A percentile compares a stretch with the other conserved stretches of the same genome.
phyloP scores from a whole-genome alignment of 768 basidiomycete species.

The Trametes meyenii region DNA sequence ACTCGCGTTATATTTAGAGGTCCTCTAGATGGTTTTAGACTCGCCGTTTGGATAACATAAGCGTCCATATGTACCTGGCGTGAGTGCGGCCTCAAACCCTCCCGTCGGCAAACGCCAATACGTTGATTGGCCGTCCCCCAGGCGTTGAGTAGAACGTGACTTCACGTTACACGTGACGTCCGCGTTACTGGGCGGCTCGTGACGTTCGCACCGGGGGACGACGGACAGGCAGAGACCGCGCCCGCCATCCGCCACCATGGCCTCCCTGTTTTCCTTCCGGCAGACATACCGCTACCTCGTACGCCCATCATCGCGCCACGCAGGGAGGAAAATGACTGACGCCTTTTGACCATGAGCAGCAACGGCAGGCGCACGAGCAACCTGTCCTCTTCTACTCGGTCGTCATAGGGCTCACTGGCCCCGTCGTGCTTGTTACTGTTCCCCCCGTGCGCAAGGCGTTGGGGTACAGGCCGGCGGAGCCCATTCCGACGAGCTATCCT shows the following conservation, averaged over 20 bases:
- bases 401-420: constrained; percentile 73
- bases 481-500: constrained; percentile 68
- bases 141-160: constrained; percentile 7
- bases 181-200: background rate
- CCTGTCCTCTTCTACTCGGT: constrained; percentile 91
- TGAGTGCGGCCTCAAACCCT: background rate
- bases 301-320: background rate
- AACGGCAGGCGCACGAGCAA: constrained; percentile 88
- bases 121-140: background rate
- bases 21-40: too few species aligned
- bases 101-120: background rate
- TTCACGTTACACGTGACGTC: background rate
- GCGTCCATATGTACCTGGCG: too few species aligned
- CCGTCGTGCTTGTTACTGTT: constrained; percentile 68
- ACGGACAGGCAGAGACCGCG: background rate
- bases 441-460: constrained; percentile 80
- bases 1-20: too few species aligned
- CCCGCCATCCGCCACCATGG: constrained; percentile 40
- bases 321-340: background rate
- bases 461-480: constrained; percentile 71
- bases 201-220: constrained; percentile 5
- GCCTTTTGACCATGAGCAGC: constrained; percentile 47
- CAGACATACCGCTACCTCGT: constrained; percentile 50
- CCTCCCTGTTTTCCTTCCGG: constrained; percentile 49
- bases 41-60: too few species aligned